Base-by-base conservation (phyloP, 805 yeast genomes). In the Suhomyces vadensis region DNA sequence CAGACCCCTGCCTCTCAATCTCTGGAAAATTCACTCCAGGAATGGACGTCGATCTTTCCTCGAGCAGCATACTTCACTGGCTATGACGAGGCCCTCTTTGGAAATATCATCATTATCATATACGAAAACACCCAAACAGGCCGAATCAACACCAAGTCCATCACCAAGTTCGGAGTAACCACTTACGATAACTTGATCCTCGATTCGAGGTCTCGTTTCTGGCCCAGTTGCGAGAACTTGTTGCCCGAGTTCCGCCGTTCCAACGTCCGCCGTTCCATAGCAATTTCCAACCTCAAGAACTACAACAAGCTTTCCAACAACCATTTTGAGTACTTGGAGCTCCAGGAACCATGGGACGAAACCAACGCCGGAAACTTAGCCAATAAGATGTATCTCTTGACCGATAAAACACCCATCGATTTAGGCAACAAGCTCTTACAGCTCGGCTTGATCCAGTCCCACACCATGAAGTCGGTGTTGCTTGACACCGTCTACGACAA, bases 291-390 rank as follows among this genome's bases (percentile, higher is more conserved):
- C 16, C 67, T 91, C 47, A 78, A 86, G 52, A 79, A 87, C 19
- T 89, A 74, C 57, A 81, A 88, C 2, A 69, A 75, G 21, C 58
- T 88, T 51, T 72, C 75, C 60, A 55, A 69, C 52, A 56, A 63
- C 40, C 42, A 42, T 7, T 17, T 11, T 23, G 17, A 19, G n/a
- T 22, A 23, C 8, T n/a, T 20, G 26, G 36, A 19, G 20, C 76
- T 60, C 74, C 82, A 78, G 6, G 53, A 39, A 33, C 47, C 45
- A 8, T 70, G 74, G 73, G 97, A 92, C 63, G 96, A 88, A 53
- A 85, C 92, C 0, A 74, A 78, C 42, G 96, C 97, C 1, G 98
- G 97, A 0, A 75, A 77, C 7, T 58, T 87, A 21, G 95, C 97
- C 0, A 79, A 85, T 24, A 50, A 67, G 10, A 83, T 91, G 84